Conservation (phyloP, 2,329 filamentous ascomycete genomes). For the Bipolaris bicolor region DNA sequence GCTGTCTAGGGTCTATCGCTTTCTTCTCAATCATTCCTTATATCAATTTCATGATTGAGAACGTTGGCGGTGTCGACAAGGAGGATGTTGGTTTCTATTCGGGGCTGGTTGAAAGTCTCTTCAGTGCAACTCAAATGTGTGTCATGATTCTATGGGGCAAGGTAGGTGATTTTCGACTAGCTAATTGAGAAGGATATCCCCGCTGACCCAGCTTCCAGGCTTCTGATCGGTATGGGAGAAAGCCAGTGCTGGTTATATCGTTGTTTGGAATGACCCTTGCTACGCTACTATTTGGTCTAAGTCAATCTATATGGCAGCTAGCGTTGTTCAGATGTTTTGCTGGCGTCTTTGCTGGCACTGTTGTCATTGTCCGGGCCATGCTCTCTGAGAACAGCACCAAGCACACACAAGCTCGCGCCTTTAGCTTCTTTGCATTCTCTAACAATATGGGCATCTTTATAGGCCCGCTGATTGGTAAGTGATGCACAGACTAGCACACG, state of each 20-base stretch:
- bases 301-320: conserved; percentile 74
- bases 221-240: conserved; percentile 72
- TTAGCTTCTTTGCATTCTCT: conserved; percentile 77
- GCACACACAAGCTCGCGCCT: conserved; percentile 73
- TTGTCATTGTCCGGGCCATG: conserved; percentile 79
- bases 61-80: conserved; percentile 65
- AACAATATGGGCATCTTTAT: conserved; percentile 77
- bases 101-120: conserved; percentile 73
- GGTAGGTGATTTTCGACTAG: conserved; percentile 21
- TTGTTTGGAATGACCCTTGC: conserved; percentile 67
- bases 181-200: neutral
- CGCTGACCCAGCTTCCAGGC: conserved; percentile 42
- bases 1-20: conserved; percentile 76
- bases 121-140: conserved; percentile 76
- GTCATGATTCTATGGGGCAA: conserved; percentile 75
- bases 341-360: conserved; percentile 74
- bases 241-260: conserved; percentile 72
- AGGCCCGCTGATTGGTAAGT: conserved; percentile 65
- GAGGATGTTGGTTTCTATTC: conserved; percentile 80
- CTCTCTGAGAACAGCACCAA: conserved; percentile 73
- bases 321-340: conserved; percentile 72
- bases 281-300: conserved; percentile 71
- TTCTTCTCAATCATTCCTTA: conserved; percentile 86
- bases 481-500: neutral
- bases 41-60: conserved; percentile 76